A percentile compares a stretch with the other conserved stretches of the same genome.
Evolutionary conservation across 352 stramenopile species (phyloP).

Genomic region (Pythium rishiriense): DNA sequence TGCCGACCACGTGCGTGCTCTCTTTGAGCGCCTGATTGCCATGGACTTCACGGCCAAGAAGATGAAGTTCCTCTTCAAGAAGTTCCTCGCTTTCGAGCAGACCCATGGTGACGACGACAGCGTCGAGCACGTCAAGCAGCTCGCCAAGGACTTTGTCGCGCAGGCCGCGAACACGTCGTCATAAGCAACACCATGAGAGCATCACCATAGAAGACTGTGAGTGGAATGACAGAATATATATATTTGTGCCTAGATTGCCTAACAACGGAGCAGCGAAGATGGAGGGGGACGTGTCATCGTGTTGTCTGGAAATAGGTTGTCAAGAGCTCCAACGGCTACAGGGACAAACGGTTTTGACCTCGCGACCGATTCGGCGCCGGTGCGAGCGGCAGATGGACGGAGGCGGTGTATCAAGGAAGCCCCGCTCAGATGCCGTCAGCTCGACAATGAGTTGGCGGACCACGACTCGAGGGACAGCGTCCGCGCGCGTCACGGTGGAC

Average conservation of each 20-base stretch:
- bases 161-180: conserved; percentile 38
- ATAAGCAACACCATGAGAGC: neutral
- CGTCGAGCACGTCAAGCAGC: conserved; percentile 92
- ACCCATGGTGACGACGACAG: conserved; percentile 86
- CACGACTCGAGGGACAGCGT: neutral
- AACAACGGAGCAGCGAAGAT: neutral
- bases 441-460: neutral
- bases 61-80: conserved; percentile 99
- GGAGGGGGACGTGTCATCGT: neutral
- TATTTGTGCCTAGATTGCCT: conserved; percentile 6
- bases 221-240: conserved; percentile 13
- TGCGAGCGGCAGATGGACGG: neutral
- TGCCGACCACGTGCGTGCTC: conserved; percentile 72
- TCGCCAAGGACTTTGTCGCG: conserved; percentile 93
- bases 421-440: neutral
- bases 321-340: neutral
- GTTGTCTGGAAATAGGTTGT: conserved; percentile 14
- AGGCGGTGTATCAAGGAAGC: neutral
- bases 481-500: conserved; percentile 17
- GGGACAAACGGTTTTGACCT: conserved; percentile 12
- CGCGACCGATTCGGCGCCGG: neutral
- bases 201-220: conserved; percentile 8
- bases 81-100: conserved; percentile 94
- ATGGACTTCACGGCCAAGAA: conserved; percentile 97
- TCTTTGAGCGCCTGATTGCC: conserved; percentile 91